Percentiles rank a stretch among this genome's conserved stretches.
These are phyloP conservation scores for Apiospora sp. DNA, from an alignment of 2,329 filamentous ascomycete genomes.

Conservation along the genomic window DNA sequence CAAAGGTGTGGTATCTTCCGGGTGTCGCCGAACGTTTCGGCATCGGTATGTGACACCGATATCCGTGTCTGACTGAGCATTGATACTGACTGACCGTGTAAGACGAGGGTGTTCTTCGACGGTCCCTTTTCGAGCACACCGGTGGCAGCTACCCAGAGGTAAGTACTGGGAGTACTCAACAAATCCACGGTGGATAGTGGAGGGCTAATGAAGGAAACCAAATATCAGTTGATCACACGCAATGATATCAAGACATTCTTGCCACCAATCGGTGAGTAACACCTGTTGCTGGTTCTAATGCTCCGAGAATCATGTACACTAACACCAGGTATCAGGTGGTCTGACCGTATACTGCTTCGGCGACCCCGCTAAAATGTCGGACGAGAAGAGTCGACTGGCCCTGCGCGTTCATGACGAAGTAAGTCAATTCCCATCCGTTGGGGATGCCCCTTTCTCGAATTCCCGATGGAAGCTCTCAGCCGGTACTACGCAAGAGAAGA, in stretches of 20 bases:
- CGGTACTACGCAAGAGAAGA: neutral
- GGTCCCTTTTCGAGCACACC: constrained; percentile 92
- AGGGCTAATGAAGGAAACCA: neutral
- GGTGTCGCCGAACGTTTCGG: constrained; percentile 92
- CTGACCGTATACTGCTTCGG: constrained; percentile 98
- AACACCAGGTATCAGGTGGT: constrained; percentile 61
- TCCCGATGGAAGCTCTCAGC: constrained; percentile 26
- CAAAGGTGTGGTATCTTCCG: constrained; percentile 78
- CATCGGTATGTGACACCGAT: constrained; percentile 65
- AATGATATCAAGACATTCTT: constrained; percentile 95
- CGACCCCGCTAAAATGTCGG: constrained; percentile 91
- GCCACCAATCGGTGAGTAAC: constrained; percentile 78
- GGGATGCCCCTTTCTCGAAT: neutral
- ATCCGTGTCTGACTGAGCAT: neutral
- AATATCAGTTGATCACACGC: constrained; percentile 80
- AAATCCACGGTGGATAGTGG: neutral
- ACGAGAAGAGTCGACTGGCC: constrained; percentile 81
- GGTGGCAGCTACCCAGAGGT: constrained; percentile 94
- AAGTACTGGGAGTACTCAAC: constrained; percentile 23
- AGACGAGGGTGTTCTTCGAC: constrained; percentile 86
- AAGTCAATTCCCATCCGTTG: constrained; percentile 30
- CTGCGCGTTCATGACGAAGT: constrained; percentile 80
- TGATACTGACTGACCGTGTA: constrained; percentile 37
- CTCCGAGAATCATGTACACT: constrained; percentile 4
- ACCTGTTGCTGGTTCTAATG: neutral